Evolutionary conservation across 2,329 filamentous ascomycete genomes (phyloP).

Genomic region (Macrophomina tecta): DNA sequence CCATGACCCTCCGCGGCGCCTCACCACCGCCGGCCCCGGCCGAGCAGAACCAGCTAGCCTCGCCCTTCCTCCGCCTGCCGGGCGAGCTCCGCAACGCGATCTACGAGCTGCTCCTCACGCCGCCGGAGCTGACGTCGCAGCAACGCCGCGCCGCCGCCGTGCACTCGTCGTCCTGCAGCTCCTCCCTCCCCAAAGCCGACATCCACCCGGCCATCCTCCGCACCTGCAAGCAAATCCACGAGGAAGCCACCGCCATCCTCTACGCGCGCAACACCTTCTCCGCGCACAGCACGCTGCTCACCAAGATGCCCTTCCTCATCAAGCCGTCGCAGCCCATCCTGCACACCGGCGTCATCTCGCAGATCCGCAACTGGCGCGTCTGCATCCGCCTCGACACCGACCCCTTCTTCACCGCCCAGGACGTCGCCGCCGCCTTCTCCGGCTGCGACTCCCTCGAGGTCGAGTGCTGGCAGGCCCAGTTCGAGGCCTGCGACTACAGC

Average conservation of each 20-base stretch:
- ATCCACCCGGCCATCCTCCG: conserved; percentile 50
- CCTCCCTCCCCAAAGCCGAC: conserved; percentile 26
- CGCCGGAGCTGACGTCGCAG: conserved; percentile 32
- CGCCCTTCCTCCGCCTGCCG: conserved; percentile 56
- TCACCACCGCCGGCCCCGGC: neutral
- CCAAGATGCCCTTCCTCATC: conserved; percentile 51
- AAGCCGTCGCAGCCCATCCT: conserved; percentile 45
- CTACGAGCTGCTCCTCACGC: conserved; percentile 48
- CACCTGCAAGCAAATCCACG: conserved; percentile 49
- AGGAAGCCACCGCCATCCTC: conserved; percentile 52
- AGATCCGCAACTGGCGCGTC: conserved; percentile 54
- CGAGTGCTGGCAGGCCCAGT: conserved; percentile 55
- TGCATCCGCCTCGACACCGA: conserved; percentile 57
- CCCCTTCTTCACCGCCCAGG: conserved; percentile 49
- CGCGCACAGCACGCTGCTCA: conserved; percentile 55
- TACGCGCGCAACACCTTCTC: conserved; percentile 59
- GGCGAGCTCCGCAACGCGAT: conserved; percentile 68
- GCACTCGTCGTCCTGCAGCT: conserved; percentile 29
- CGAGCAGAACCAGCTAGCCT: conserved; percentile 9
- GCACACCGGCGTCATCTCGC: conserved; percentile 36
- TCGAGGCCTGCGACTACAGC: conserved; percentile 46
- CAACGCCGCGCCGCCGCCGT: conserved; percentile 36
- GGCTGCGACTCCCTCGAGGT: conserved; percentile 55
- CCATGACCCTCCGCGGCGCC: conserved; percentile 23
- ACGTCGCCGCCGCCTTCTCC: conserved; percentile 52